Base-by-base conservation (phyloP, 257 asterid genomes). In the Solanum gandarillasii region DNA sequence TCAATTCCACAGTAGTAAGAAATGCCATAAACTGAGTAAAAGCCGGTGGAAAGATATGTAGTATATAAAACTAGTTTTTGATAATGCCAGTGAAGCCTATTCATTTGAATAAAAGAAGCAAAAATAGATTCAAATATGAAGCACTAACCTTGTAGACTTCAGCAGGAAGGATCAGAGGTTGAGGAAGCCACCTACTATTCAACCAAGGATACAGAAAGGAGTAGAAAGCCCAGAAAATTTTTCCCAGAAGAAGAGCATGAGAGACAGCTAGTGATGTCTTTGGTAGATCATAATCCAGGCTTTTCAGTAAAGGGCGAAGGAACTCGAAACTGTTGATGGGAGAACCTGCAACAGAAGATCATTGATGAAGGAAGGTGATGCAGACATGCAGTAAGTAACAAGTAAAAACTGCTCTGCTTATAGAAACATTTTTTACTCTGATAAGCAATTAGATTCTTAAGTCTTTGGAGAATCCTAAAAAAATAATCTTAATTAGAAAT, bases 321-420 rank as follows among this genome's bases (percentile, higher is more conserved):
- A 95, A 97, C 91, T 95, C 96, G 67, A 97, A 97, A 89, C 93
- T 95, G 93, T 97, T 97, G 86, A 97, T 89, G n/a, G 99, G 99
- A 89, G 85, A 89, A 83, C 99, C 99, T 97, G 94, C 86, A 74
- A 89, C 83, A 46, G 7, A 58, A 89, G 32, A 88, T 48, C 83
- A 86, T 62, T 39, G 35, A 84, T 58, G 41, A 29, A 88, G 83
- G 55, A 34, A 74, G 65, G 52, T 78, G 87, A 39, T 68, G 62
- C 20, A 48, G 58, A 48, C 58, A 48, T 14, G 58, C 52, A 78
- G 72, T 27, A 20, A 41, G 78, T 32, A 83, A 13, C 58, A 25
- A 41, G 68, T 43, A 83, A 9, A 38, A 29, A 48, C 32, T 86
- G 70, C 48, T 86, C 14, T 20, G 65, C 85, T 43, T 29, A 27